Evolutionary conservation across 2,329 filamentous ascomycete genomes (phyloP).

Genomic region (Aspergillus caelatus): DNA sequence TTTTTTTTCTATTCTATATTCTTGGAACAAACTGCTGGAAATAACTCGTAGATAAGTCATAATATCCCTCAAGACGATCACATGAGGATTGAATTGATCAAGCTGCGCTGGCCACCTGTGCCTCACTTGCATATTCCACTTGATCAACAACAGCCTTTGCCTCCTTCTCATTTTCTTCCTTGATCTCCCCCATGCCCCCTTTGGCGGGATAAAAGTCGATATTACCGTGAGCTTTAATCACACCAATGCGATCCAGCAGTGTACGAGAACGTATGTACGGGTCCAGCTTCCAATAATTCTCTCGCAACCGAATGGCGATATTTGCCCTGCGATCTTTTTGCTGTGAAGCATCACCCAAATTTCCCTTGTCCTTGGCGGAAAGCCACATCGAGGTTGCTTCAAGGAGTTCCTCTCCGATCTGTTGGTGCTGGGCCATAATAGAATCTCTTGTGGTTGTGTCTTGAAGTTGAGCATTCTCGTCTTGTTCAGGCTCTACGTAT

Average conservation of each 20-base stretch:
- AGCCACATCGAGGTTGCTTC: constrained; percentile 75
- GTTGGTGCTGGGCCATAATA: constrained; percentile 64
- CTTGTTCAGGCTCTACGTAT: constrained; percentile 73
- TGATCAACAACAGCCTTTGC: not conserved
- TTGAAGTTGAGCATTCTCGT: constrained; percentile 75
- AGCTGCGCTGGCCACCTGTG: not conserved
- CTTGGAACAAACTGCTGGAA: not conserved
- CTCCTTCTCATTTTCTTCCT: not conserved
- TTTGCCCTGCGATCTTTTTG: not conserved
- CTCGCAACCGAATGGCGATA: not conserved
- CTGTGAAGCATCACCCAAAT: not conserved
- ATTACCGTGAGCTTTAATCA: not conserved
- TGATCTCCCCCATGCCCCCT: not conserved
- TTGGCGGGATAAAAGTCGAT: not conserved
- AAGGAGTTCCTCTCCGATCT: constrained; percentile 71
- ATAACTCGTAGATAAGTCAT: not conserved
- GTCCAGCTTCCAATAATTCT: constrained; percentile 1
- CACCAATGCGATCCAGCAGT: not conserved
- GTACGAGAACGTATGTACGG: constrained; percentile 1
- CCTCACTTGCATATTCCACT: not conserved
- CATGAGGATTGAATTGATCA: too few species aligned
- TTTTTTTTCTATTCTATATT: not conserved
- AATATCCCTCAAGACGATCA: not conserved
- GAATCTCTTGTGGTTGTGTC: constrained; percentile 63
- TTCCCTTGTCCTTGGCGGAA: constrained; percentile 30